These are phyloP conservation scores for Nicotiana sylvestris DNA, from an alignment of 257 asterid species.

Conservation along the genomic window DNA sequence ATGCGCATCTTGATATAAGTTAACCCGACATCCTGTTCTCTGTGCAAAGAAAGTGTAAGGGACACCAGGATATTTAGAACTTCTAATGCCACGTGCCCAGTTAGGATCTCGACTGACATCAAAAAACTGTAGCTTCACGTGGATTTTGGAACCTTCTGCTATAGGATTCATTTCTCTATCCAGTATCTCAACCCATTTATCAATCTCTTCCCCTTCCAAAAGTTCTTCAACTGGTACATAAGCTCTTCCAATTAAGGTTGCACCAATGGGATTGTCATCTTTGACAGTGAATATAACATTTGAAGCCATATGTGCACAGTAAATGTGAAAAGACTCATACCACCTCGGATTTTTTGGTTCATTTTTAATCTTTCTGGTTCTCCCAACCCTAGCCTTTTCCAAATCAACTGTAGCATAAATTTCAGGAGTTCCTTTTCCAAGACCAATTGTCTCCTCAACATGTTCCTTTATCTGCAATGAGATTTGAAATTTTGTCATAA, in stretches of 20 bases:
- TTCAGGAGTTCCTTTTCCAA: slow-evolving; percentile 78
- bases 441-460: slow-evolving; percentile 71
- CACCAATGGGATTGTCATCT: slow-evolving; percentile 91
- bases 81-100: slow-evolving; percentile 65
- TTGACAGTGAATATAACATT: slow-evolving; percentile 78
- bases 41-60: slow-evolving; percentile 79
- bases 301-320: slow-evolving; percentile 83
- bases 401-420: slow-evolving; percentile 78
- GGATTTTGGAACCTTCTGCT: slow-evolving; percentile 68
- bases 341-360: slow-evolving; percentile 75
- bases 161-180: slow-evolving; percentile 73
- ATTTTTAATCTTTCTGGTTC: slow-evolving; percentile 62
- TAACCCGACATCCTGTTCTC: slow-evolving; percentile 65
- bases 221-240: slow-evolving; percentile 66
- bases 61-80: slow-evolving; percentile 68
- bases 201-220: slow-evolving; percentile 76
- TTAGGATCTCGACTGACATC: slow-evolving; percentile 56
- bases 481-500: slow-evolving; percentile 10
- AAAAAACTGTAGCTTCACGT: slow-evolving; percentile 70
- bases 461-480: slow-evolving; percentile 49
- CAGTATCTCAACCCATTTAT: slow-evolving; percentile 75
- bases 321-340: slow-evolving; percentile 81
- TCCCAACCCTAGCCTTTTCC: slow-evolving; percentile 88
- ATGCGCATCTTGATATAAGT: slow-evolving; percentile 76
- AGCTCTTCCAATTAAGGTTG: slow-evolving; percentile 90